Conservation (phyloP, 23 red algal species). For the Gracilaria gracilis region DNA sequence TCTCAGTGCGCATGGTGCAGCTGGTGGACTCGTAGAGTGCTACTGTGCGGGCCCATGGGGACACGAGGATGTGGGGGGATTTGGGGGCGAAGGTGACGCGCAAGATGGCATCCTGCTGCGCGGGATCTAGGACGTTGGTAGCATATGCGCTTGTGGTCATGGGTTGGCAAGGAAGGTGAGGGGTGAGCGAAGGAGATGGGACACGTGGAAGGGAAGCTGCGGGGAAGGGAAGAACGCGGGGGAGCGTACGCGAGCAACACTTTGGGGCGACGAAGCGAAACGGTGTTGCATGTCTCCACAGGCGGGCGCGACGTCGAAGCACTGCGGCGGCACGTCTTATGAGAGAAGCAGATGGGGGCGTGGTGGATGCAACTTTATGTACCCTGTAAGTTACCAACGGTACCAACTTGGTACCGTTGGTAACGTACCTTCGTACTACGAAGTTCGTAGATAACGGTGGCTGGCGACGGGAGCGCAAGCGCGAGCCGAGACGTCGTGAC, state of each 20-base stretch:
- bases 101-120: slow-evolving; percentile 51
- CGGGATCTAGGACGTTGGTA: slow-evolving; percentile 23
- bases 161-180: too few species aligned
- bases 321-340: too few species aligned
- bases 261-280: neutral
- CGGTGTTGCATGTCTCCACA: neutral
- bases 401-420: too few species aligned
- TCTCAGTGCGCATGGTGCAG: slow-evolving; percentile 21
- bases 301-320: neutral
- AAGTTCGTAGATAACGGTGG: too few species aligned
- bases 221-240: neutral
- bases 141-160: slow-evolving; percentile 21
- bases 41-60: slow-evolving; percentile 67
- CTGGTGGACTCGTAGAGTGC: slow-evolving; percentile 21
- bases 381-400: too few species aligned
- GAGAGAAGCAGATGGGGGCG: neutral
- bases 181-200: neutral
- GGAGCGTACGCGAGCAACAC: neutral
- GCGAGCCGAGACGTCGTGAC: neutral
- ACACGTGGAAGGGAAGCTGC: neutral
- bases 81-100: slow-evolving; percentile 45
- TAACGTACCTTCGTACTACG: too few species aligned
- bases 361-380: too few species aligned
- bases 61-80: slow-evolving; percentile 35
- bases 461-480: neutral